phyloP scores from a whole-genome alignment of 169 alveolate genomes.

The Theileria annulata region DNA sequence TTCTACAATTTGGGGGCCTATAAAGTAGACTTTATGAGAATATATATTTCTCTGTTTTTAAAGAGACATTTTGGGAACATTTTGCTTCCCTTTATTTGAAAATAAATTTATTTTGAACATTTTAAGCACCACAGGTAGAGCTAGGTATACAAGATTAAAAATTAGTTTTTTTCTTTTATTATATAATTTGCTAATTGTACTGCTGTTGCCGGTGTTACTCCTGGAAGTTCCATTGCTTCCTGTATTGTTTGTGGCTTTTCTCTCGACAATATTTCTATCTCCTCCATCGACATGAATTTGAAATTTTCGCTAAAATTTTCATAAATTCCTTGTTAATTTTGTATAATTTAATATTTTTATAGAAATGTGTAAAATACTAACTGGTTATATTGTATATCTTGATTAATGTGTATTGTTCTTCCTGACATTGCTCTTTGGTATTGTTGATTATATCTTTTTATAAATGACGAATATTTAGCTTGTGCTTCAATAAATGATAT shows the following conservation, averaged over 20 bases:
- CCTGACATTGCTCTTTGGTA: constrained; percentile 61
- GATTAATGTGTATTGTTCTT: constrained; percentile 55
- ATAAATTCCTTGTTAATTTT: neutral
- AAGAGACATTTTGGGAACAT: neutral
- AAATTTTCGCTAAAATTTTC: constrained; percentile 23
- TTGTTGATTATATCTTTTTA: constrained; percentile 60
- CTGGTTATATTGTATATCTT: constrained; percentile 68
- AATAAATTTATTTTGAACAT: neutral
- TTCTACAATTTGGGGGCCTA: neutral
- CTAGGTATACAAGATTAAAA: too few species aligned
- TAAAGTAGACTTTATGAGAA: neutral
- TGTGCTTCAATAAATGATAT: constrained; percentile 67
- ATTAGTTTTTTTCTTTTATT: neutral
- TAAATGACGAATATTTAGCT: constrained; percentile 68
- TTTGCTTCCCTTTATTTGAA: neutral
- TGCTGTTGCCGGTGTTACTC: constrained; percentile 69
- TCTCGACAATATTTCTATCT: constrained; percentile 71
- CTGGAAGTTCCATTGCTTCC: constrained; percentile 74
- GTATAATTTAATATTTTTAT: neutral
- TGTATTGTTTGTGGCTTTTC: constrained; percentile 70
- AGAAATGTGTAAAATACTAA: constrained; percentile 9
- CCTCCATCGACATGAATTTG: constrained; percentile 74
- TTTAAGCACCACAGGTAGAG: constrained; percentile 11
- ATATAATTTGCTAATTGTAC: constrained; percentile 7
- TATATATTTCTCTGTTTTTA: neutral